A percentile compares a stretch with the other conserved stretches of the same genome.
Evolutionary conservation across 306 rosid genomes (phyloP).

Genomic region (Ceratonia siliqua): DNA sequence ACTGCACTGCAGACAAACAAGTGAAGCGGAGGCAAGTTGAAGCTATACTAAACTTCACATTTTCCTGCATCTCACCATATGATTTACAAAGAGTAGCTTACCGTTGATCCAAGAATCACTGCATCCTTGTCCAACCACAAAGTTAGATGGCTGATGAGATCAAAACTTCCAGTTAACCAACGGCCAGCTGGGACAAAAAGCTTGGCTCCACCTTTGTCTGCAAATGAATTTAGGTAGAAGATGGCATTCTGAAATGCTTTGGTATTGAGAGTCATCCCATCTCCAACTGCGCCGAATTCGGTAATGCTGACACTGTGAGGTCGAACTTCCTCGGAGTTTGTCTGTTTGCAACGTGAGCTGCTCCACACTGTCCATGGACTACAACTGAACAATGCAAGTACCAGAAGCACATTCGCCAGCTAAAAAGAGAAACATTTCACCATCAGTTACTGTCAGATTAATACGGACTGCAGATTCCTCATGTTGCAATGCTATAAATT

Average conservation of each 20-base stretch:
- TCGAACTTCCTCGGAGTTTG: slow-evolving; percentile 47
- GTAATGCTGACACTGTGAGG: slow-evolving; percentile 83
- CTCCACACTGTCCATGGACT: slow-evolving; percentile 62
- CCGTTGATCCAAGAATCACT: slow-evolving; percentile 75
- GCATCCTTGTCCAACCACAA: slow-evolving; percentile 70
- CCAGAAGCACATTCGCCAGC: slow-evolving; percentile 65
- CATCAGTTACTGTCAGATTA: slow-evolving; percentile 20
- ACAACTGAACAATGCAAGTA: slow-evolving; percentile 56
- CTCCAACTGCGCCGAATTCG: slow-evolving; percentile 85
- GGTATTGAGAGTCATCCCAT: slow-evolving; percentile 79
- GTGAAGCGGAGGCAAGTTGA: slow-evolving; percentile 6
- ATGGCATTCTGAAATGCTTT: slow-evolving; percentile 85
- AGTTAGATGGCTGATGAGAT: slow-evolving; percentile 86
- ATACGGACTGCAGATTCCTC: slow-evolving; percentile 18
- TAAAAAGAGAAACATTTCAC: slow-evolving; percentile 41
- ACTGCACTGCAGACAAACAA: background rate
- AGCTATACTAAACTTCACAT: background rate
- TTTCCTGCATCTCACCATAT: slow-evolving; percentile 3
- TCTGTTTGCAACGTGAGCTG: slow-evolving; percentile 59
- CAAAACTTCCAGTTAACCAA: slow-evolving; percentile 88
- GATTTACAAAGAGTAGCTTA: slow-evolving; percentile 34
- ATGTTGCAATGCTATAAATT: background rate
- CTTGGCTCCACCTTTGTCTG: slow-evolving; percentile 84
- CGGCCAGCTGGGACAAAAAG: slow-evolving; percentile 80
- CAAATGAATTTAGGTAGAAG: slow-evolving; percentile 73